phyloP scores from a whole-genome alignment of 2,329 filamentous ascomycete genomes.

The Lasiodiplodia hormozganensis region DNA sequence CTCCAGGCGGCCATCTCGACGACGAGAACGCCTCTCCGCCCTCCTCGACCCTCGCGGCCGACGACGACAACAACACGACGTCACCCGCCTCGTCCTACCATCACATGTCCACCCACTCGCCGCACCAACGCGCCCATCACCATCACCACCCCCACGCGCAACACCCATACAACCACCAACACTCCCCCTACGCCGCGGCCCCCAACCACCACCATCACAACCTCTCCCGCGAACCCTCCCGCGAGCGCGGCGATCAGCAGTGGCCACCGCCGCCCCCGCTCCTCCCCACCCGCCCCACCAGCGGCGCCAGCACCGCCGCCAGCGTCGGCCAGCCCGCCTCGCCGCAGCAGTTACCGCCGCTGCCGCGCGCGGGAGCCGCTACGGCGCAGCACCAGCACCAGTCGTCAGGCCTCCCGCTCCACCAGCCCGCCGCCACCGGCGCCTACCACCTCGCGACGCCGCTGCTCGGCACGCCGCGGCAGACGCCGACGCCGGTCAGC shows the following conservation, averaged over 20 bases:
- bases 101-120: background rate
- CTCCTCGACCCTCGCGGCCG: conserved; percentile 34
- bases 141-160: conserved; percentile 40
- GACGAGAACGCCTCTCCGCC: conserved; percentile 36
- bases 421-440: conserved; percentile 1
- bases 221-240: conserved; percentile 8
- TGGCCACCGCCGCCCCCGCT: background rate
- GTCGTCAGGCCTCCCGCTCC: background rate
- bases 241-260: conserved; percentile 3
- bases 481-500: conserved; percentile 6
- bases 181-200: background rate
- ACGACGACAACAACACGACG: conserved; percentile 34
- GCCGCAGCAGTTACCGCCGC: background rate
- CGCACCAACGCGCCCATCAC: conserved; percentile 32
- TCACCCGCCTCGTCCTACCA: conserved; percentile 18
- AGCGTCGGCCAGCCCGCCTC: conserved; percentile 1
- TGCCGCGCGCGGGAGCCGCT: background rate
- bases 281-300: background rate
- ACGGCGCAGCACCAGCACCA: background rate
- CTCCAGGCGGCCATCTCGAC: conserved; percentile 44
- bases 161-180: conserved; percentile 31
- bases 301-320: background rate
- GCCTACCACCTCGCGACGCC: background rate
- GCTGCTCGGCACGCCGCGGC: background rate
- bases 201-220: conserved; percentile 31